Conservation (phyloP, 805 yeast genomes). For the Ogataea glucozyma region DNA sequence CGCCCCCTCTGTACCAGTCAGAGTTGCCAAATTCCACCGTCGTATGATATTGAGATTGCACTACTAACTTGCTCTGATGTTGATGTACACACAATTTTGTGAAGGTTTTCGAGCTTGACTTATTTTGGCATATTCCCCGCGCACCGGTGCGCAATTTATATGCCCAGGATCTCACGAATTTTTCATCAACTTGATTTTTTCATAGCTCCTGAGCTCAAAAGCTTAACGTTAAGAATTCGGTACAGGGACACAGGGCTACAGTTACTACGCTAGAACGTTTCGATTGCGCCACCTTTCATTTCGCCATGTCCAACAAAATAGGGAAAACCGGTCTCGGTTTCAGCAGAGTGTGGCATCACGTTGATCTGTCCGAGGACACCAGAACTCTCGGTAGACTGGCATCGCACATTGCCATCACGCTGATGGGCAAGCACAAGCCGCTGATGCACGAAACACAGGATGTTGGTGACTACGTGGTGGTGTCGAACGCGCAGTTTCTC, state of each 20-base stretch:
- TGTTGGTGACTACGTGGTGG: constrained; percentile 96
- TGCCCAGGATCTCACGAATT: constrained; percentile 4
- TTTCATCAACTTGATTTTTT: constrained; percentile 2
- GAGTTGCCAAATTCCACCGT: constrained; percentile 1
- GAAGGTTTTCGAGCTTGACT: background rate
- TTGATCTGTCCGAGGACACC: constrained; percentile 80
- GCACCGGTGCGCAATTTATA: background rate
- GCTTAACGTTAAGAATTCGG: background rate
- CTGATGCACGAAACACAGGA: constrained; percentile 76
- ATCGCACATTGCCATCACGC: constrained; percentile 77
- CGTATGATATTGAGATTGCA: background rate
- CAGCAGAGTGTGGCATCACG: constrained; percentile 93
- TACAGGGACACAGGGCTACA: background rate
- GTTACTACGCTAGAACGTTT: background rate
- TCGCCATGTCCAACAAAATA: constrained; percentile 46
- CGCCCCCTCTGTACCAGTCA: constrained; percentile 5
- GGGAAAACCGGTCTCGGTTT: constrained; percentile 48
- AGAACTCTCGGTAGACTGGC: constrained; percentile 94
- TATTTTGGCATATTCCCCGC: background rate
- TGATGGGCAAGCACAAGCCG: constrained; percentile 98
- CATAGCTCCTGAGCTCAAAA: background rate
- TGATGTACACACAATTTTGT: background rate
- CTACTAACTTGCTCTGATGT: background rate
- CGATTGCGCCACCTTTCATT: background rate
- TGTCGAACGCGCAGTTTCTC: constrained; percentile 83